Evolutionary conservation across 345 rosid genomes (phyloP), one percentile per base, ranked within the genome.

Genomic region (Reutealis trisperma): DNA sequence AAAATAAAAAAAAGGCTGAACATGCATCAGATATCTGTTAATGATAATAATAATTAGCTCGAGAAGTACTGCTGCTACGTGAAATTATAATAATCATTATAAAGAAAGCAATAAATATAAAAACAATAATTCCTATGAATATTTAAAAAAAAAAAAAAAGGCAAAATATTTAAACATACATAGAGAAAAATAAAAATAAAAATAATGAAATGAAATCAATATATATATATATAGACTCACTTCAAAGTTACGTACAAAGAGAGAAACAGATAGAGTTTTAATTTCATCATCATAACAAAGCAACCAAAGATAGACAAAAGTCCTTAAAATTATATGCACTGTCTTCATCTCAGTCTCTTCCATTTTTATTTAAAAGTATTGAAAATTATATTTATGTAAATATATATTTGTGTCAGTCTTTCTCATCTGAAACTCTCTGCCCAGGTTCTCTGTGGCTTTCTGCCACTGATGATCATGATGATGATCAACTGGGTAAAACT

Each of bases 381-480:
- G 49, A 11, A 45, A 45, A 7, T 2, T 34, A 34, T 34, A 34
- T 34, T 2, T 34, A 34, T 34, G 3, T 34, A 34, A 34, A 34
- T 34, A 42, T 63, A 62, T 58, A 37, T 27, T 66, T 14, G 70
- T 77, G 85, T 80, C 85, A 77, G 84, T 71, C 44, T 74, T 63
- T 71, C 63, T 59, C 63, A 57, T 70, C 80, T 78, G 84, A 45
- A 55, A 71, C 69, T 73, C 67, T 58, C 82, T 77, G 82, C 74
- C 62, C 80, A 80, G 85, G 84, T 82, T 59, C 70, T 63, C 67
- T 72, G 77, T 27, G 13, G 13, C n/a, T 54, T 10, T 22, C n/a
- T 44, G 79, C 59, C 76, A 70, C 41, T 62, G 60, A 63, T 58
- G 63, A 21, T 71, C 45, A 71, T 62, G 58, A 63, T 65, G 63